Conservation (phyloP, 148 eudicot species). For the Salicornia ramosissima region DNA sequence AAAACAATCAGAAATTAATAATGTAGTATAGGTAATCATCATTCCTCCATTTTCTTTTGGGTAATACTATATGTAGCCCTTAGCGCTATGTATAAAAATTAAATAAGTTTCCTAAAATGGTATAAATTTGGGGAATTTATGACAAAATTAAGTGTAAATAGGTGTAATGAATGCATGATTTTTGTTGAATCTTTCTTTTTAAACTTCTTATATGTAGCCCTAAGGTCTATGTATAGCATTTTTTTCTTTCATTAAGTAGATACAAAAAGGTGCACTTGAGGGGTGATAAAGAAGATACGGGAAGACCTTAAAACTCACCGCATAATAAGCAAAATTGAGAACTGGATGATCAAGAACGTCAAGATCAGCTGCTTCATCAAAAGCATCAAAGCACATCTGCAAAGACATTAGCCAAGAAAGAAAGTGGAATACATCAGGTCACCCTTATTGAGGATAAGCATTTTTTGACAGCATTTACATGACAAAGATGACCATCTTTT, state of each 20-base stretch:
- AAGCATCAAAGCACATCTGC: constrained; percentile 94
- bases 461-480: background rate
- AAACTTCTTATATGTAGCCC: too few species aligned
- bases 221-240: too few species aligned
- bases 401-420: background rate
- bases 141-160: too few species aligned
- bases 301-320: constrained; percentile 43
- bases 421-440: background rate
- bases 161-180: too few species aligned
- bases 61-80: too few species aligned
- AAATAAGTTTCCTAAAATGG: too few species aligned
- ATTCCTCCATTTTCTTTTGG: background rate
- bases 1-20: background rate
- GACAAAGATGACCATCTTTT: background rate
- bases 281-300: background rate
- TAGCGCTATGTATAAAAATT: too few species aligned
- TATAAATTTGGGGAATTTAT: too few species aligned
- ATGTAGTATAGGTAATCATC: background rate
- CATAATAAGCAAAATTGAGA: constrained; percentile 65
- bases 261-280: background rate
- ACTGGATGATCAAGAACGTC: constrained; percentile 86
- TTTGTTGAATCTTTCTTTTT: too few species aligned
- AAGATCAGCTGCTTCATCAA: constrained; percentile 73
- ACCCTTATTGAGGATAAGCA: background rate
- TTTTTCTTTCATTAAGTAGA: background rate